Percentiles rank a stretch among this genome's conserved stretches.
These are phyloP conservation scores for Scenedesmus sp. DNA, from an alignment of 163 green algal genomes.

Conservation along the genomic window DNA sequence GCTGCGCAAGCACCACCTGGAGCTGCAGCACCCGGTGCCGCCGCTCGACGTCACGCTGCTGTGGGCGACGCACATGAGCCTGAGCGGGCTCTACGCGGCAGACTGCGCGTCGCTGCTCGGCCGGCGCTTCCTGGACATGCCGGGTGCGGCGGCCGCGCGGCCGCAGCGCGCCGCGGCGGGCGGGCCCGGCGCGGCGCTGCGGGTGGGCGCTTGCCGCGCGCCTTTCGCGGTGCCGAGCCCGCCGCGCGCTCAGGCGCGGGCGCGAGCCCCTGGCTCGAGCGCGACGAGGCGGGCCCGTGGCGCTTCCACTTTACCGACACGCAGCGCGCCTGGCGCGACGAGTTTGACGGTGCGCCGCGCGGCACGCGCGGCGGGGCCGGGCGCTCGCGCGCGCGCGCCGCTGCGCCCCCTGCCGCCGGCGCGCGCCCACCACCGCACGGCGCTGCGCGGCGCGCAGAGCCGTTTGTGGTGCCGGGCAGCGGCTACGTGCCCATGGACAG, in stretches of 20 bases:
- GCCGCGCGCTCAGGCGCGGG: not conserved
- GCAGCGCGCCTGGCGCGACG: slow-evolving; percentile 31
- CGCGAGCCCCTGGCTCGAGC: slow-evolving; percentile 26
- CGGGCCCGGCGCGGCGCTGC: not conserved
- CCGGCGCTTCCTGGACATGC: slow-evolving; percentile 26
- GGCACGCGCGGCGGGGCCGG: too few species aligned
- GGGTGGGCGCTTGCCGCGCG: not conserved
- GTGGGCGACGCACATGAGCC: slow-evolving; percentile 39
- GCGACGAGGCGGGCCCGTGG: slow-evolving; percentile 15
- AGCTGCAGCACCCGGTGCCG: slow-evolving; percentile 35
- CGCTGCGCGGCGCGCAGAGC: slow-evolving; percentile 31
- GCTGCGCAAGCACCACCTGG: slow-evolving; percentile 41
- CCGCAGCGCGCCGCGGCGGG: too few species aligned
- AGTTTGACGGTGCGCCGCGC: slow-evolving; percentile 30
- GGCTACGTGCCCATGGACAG: slow-evolving; percentile 41
- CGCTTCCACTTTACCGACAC: slow-evolving; percentile 39
- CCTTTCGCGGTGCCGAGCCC: not conserved
- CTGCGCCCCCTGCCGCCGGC: slow-evolving; percentile 29
- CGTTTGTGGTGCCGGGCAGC: slow-evolving; percentile 32
- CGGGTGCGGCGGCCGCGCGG: not conserved
- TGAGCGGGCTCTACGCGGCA: slow-evolving; percentile 28
- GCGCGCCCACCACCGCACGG: not conserved
- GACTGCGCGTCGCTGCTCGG: slow-evolving; percentile 26
- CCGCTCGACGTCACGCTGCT: slow-evolving; percentile 31
- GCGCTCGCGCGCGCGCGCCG: not conserved